Conservation (phyloP, 805 yeast genomes). For the Saccharomycopsis schoenii region DNA sequence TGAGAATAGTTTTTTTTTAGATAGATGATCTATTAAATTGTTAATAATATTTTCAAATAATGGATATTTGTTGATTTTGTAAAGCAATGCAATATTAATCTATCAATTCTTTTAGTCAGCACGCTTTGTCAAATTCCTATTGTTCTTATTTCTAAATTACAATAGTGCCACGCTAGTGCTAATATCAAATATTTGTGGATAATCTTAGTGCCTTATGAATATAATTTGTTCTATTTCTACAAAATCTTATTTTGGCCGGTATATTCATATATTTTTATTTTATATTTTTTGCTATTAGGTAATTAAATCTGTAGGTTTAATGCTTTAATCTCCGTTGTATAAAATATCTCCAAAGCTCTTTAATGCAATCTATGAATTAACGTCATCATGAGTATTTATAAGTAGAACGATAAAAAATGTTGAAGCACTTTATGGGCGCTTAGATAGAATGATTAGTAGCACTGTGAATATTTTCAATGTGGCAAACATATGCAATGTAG, state of each 20-base stretch:
- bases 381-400: no score
- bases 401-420: no score
- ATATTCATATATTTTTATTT: conserved; percentile 9
- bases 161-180: conserved; percentile 20
- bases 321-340: no score
- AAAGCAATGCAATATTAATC: not conserved
- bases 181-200: conserved; percentile 10
- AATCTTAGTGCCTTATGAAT: conserved; percentile 18
- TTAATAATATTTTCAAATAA: not conserved
- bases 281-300: not conserved
- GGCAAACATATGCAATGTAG: not conserved
- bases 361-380: no score
- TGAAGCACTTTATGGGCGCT: not conserved
- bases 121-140: conserved; percentile 20
- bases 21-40: not conserved
- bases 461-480: not conserved
- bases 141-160: conserved; percentile 15
- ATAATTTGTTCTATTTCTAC: not conserved
- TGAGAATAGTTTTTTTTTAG: not conserved
- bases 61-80: not conserved
- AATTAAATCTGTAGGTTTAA: not conserved
- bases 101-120: conserved; percentile 4
- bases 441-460: not conserved
- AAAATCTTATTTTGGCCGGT: conserved; percentile 17
- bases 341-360: not conserved